Percentiles rank a stretch among this genome's conserved stretches.
Conservation (phyloP, 345 rosid genomes). For the Melastoma malabathricum region DNA sequence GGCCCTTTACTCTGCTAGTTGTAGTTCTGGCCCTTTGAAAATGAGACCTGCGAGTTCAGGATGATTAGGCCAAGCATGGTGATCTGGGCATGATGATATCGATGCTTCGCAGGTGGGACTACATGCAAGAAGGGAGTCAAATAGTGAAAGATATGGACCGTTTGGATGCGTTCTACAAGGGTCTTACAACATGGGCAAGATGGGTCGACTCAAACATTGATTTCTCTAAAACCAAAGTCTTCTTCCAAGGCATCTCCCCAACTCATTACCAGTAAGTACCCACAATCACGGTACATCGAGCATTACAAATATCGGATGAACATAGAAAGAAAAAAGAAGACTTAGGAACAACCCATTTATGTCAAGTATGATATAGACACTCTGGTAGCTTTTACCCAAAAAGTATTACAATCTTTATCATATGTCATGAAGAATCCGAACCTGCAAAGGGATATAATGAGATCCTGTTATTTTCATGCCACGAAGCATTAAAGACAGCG, state of each 20-base stretch:
- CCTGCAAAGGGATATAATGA: too few relatives aligned
- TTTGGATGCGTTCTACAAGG: conserved; percentile 57
- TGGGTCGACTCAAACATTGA: conserved; percentile 78
- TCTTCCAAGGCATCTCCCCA: conserved; percentile 94
- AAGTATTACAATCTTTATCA: too few relatives aligned
- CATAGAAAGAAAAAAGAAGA: too few relatives aligned
- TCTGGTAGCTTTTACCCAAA: too few relatives aligned
- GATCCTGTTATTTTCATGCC: too few relatives aligned
- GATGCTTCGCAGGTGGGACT: conserved; percentile 56
- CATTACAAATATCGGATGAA: neutral
- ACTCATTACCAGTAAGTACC: conserved; percentile 69
- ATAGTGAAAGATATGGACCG: conserved; percentile 59
- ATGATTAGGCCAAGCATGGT: too few relatives aligned
- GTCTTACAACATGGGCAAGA: conserved; percentile 61
- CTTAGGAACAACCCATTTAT: too few relatives aligned
- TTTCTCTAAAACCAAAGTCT: conserved; percentile 48
- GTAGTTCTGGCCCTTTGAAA: neutral
- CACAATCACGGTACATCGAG: neutral
- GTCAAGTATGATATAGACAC: too few relatives aligned
- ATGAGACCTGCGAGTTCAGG: too few relatives aligned
- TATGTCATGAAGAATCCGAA: too few relatives aligned
- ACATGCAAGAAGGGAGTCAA: conserved; percentile 38
- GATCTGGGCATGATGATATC: too few relatives aligned
- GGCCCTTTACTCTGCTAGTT: neutral
- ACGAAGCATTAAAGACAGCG: too few relatives aligned